phyloP scores from a whole-genome alignment of 2,329 filamentous ascomycete genomes.

The Lachnellula occidentalis region DNA sequence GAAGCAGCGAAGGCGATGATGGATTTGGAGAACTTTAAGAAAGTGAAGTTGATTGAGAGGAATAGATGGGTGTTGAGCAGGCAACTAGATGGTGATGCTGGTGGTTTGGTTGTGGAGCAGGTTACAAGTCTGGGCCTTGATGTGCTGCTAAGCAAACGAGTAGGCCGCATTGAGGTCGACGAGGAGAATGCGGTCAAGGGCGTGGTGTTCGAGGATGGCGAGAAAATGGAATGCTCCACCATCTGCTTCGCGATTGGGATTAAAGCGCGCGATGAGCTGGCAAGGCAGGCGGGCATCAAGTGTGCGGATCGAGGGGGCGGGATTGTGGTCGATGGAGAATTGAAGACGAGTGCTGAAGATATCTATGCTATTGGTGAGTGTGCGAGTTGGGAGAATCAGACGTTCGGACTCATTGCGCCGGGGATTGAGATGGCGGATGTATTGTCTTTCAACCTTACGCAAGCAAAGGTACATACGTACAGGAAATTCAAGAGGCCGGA shows the following conservation, averaged over 20 bases:
- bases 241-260: slow-evolving; percentile 90
- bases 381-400: slow-evolving; percentile 81
- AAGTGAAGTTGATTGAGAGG: slow-evolving; percentile 74
- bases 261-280: slow-evolving; percentile 73
- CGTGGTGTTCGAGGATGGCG: slow-evolving; percentile 75
- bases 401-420: slow-evolving; percentile 82
- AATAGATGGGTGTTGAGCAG: slow-evolving; percentile 78
- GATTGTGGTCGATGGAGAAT: slow-evolving; percentile 52
- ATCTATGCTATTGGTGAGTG: slow-evolving; percentile 90
- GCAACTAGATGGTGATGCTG: slow-evolving; percentile 77
- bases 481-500: slow-evolving; percentile 75
- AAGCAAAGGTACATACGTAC: slow-evolving; percentile 65
- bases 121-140: slow-evolving; percentile 74
- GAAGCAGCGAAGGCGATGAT: slow-evolving; percentile 92
- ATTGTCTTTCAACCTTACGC: slow-evolving; percentile 83
- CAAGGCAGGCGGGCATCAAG: slow-evolving; percentile 61
- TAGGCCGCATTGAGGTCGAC: slow-evolving; percentile 65
- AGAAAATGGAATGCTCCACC: slow-evolving; percentile 69
- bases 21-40: slow-evolving; percentile 68
- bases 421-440: slow-evolving; percentile 92
- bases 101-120: slow-evolving; percentile 75
- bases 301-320: slow-evolving; percentile 70
- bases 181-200: slow-evolving; percentile 64
- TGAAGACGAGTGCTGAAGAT: slow-evolving; percentile 65
- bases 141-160: slow-evolving; percentile 69